Evolutionary conservation across 1,284 basidiomycete genomes (phyloP).

Genomic region (Ganoderma boninense): DNA sequence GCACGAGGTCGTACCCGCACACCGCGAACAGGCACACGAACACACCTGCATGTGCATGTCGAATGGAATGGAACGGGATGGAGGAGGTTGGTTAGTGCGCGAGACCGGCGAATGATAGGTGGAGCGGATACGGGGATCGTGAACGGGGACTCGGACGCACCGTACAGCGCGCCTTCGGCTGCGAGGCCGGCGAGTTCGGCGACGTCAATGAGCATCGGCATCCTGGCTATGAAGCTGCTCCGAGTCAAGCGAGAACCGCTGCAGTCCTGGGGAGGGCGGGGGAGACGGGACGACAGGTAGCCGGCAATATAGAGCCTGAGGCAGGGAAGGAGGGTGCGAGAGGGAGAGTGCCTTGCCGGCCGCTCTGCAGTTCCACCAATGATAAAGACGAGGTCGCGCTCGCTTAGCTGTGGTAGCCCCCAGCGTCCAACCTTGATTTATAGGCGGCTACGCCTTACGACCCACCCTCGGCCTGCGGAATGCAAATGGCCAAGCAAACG

Average conservation of each 20-base stretch:
- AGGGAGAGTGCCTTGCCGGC: background rate
- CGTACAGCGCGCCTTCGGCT: conserved; percentile 26
- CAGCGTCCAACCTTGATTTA: background rate
- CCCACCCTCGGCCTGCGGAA: background rate
- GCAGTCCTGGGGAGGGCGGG: background rate
- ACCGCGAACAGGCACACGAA: conserved; percentile 13
- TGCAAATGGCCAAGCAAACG: background rate
- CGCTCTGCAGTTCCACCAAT: background rate
- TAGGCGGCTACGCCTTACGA: background rate
- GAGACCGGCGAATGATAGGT: too few species aligned
- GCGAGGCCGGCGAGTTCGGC: conserved; percentile 29
- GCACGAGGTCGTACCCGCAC: conserved; percentile 18
- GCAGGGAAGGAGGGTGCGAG: background rate
- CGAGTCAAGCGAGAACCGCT: background rate
- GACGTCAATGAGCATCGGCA: conserved; percentile 27
- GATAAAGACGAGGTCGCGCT: too few species aligned
- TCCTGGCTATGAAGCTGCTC: background rate
- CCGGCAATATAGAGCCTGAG: background rate
- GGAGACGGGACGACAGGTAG: background rate
- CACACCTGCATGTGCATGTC: background rate
- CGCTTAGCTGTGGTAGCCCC: too few species aligned
- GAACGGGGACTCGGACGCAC: conserved; percentile 10
- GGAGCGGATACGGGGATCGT: too few species aligned
- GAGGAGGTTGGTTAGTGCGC: background rate
- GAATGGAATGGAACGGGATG: background rate